A percentile compares a stretch with the other conserved stretches of the same genome.
These are phyloP conservation scores for Dillenia suffruticosa DNA, from an alignment of 164 flowering plant species.

Conservation along the genomic window DNA sequence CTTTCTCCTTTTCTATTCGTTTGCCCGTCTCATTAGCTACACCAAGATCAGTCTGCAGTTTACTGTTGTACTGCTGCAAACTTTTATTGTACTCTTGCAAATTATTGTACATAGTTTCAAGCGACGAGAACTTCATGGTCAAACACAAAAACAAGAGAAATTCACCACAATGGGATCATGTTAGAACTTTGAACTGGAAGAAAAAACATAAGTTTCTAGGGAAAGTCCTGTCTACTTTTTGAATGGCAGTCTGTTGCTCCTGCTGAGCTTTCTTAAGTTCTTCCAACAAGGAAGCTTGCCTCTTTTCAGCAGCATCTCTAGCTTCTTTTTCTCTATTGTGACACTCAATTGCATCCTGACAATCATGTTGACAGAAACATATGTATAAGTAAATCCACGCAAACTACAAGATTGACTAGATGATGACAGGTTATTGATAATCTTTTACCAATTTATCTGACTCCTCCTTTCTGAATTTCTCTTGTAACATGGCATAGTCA, in stretches of 20 bases:
- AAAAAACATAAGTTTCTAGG: too few species aligned
- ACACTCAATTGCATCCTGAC: slow-evolving; percentile 47
- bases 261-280: slow-evolving; percentile 49
- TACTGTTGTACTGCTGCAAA: slow-evolving; percentile 38
- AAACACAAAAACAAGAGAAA: too few species aligned
- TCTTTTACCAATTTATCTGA: slow-evolving; percentile 57
- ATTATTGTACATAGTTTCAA: slow-evolving; percentile 31
- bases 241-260: slow-evolving; percentile 32
- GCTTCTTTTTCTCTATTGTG: slow-evolving; percentile 49
- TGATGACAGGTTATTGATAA: neutral
- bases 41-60: slow-evolving; percentile 33
- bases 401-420: neutral
- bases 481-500: slow-evolving; percentile 35
- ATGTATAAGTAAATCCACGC: neutral
- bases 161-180: too few species aligned
- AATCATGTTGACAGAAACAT: neutral
- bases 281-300: slow-evolving; percentile 32
- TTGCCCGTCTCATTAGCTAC: slow-evolving; percentile 24
- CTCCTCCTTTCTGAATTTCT: slow-evolving; percentile 51
- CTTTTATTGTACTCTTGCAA: slow-evolving; percentile 39
- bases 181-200: too few species aligned
- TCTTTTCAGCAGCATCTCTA: slow-evolving; percentile 42
- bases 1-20: slow-evolving; percentile 37
- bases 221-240: slow-evolving; percentile 20
- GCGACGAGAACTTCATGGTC: slow-evolving; percentile 21